phyloP scores from a whole-genome alignment of 495 filamentous ascomycete genomes.

The Daldinia loculata region DNA sequence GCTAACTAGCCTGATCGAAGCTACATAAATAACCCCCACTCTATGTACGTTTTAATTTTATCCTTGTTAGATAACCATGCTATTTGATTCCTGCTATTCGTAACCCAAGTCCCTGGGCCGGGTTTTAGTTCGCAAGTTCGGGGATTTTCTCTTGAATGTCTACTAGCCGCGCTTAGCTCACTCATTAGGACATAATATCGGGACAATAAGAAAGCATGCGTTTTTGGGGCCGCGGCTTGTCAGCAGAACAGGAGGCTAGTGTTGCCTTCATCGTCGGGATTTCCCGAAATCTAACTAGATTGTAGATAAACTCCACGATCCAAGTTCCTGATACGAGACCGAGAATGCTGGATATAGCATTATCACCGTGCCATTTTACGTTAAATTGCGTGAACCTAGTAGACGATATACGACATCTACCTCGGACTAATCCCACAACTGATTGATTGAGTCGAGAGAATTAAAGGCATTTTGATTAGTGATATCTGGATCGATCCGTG shows the following conservation, averaged over 20 bases:
- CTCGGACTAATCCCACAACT: background rate
- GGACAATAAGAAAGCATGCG: background rate
- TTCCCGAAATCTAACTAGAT: background rate
- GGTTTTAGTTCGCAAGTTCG: background rate
- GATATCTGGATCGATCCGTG: constrained; percentile 4
- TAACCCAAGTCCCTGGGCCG: constrained; percentile 15
- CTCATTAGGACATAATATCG: background rate
- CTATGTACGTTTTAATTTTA: background rate
- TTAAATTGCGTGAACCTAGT: constrained; percentile 2
- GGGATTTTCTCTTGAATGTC: background rate
- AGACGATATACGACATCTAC: constrained; percentile 7
- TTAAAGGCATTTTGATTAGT: background rate
- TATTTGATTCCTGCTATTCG: background rate
- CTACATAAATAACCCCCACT: background rate
- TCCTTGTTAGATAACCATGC: background rate
- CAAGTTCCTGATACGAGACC: background rate
- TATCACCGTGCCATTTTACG: background rate
- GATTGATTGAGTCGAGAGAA: background rate
- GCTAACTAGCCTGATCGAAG: background rate
- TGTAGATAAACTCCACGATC: background rate
- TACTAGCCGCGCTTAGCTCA: background rate
- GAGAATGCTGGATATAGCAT: background rate
- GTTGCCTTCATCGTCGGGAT: background rate
- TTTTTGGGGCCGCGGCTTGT: background rate
- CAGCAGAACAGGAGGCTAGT: background rate